phyloP scores from a whole-genome alignment of 768 basidiomycete genomes.

The Pisolithus sp. region DNA sequence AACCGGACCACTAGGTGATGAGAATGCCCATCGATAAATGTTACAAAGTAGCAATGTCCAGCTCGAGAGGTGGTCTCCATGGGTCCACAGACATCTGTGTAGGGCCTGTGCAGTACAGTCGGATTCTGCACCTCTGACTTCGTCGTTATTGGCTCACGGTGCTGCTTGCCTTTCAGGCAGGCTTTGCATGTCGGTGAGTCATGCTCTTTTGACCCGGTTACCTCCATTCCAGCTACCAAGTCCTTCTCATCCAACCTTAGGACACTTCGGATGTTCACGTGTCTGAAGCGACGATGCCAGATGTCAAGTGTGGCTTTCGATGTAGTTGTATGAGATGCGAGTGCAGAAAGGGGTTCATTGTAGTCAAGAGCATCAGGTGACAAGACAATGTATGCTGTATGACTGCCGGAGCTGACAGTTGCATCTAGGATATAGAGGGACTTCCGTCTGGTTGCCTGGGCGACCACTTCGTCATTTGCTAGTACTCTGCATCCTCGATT shows the following conservation, averaged over 20 bases:
- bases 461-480: neutral
- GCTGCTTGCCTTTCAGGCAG: slow-evolving; percentile 22
- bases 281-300: slow-evolving; percentile 1
- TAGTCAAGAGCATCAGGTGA: neutral
- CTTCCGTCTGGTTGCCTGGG: neutral
- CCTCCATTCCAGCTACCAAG: slow-evolving; percentile 3
- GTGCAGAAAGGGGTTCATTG: neutral
- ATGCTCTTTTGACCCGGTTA: neutral
- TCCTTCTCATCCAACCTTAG: neutral
- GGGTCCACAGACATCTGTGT: slow-evolving; percentile 17
- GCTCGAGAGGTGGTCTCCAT: slow-evolving; percentile 4
- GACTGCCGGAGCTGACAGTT: neutral
- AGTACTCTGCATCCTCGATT: neutral
- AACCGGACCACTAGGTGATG: slow-evolving; percentile 10
- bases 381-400: neutral
- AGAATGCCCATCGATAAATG: slow-evolving; percentile 15
- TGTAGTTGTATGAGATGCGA: neutral
- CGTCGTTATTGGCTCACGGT: slow-evolving; percentile 7
- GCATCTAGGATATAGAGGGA: slow-evolving; percentile 3
- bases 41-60: slow-evolving; percentile 12
- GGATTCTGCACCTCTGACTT: slow-evolving; percentile 1
- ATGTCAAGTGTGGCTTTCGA: neutral
- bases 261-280: neutral
- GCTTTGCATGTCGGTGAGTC: slow-evolving; percentile 6
- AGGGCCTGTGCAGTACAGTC: slow-evolving; percentile 1